Evolutionary conservation across 2,329 filamentous ascomycete species (phyloP).

Genomic region (Chaetoscypha palmicola): DNA sequence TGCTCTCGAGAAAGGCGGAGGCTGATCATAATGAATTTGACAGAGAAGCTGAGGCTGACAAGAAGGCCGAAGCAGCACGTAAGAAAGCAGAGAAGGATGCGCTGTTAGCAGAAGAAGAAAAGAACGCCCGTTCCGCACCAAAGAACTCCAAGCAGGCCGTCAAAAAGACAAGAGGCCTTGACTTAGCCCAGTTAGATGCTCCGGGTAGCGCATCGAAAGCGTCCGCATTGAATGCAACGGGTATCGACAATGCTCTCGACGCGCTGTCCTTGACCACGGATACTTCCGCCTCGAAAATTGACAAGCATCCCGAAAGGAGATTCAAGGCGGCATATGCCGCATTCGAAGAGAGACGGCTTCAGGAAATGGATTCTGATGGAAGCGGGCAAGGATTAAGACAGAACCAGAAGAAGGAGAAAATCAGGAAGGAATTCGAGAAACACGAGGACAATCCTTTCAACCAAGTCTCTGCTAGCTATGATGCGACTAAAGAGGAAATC

Average conservation of each 20-base stretch:
- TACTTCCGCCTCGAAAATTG: constrained; percentile 61
- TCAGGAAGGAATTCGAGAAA: constrained; percentile 90
- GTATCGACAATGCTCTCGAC: constrained; percentile 91
- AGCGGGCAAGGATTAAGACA: constrained; percentile 64
- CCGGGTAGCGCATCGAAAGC: constrained; percentile 35
- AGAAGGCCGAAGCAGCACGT: constrained; percentile 71
- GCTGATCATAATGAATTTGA: constrained; percentile 1
- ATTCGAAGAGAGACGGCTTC: constrained; percentile 73
- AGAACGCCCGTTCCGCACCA: constrained; percentile 59
- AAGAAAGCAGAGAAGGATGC: constrained; percentile 94
- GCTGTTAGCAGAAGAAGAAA: constrained; percentile 77
- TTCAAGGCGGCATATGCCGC: constrained; percentile 80
- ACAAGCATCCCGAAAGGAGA: constrained; percentile 80
- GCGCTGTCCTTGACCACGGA: constrained; percentile 61
- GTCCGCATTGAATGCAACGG: constrained; percentile 66
- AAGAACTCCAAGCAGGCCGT: constrained; percentile 63
- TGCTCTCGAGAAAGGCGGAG: background rate
- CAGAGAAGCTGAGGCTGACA: constrained; percentile 78
- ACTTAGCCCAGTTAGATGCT: constrained; percentile 69
- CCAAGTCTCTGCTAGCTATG: constrained; percentile 68
- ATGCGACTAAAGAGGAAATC: constrained; percentile 73
- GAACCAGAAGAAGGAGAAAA: constrained; percentile 77
- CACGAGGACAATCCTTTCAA: constrained; percentile 94
- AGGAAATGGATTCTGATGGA: constrained; percentile 80
- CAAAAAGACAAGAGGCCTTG: constrained; percentile 65